Conservation (phyloP, 139 green algal genomes). For the Cymbomonas tetramitiformis region DNA sequence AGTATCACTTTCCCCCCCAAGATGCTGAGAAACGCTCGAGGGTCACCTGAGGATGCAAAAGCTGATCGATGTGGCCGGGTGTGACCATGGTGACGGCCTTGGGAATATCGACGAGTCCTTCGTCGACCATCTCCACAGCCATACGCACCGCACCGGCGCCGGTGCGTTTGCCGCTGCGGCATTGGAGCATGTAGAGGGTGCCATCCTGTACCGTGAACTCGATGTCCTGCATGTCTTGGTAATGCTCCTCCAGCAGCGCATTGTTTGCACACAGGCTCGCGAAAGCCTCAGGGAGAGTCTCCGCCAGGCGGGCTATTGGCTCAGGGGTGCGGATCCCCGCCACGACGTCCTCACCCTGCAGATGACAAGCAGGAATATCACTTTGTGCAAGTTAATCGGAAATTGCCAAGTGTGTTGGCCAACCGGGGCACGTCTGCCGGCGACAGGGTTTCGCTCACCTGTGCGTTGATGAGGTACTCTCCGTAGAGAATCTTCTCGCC, state of each 20-base stretch:
- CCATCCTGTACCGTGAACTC: constrained; percentile 81
- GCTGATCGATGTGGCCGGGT: constrained; percentile 69
- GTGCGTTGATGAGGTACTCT: constrained; percentile 75
- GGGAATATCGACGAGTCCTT: constrained; percentile 33
- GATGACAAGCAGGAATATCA: not conserved
- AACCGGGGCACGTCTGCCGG: not conserved
- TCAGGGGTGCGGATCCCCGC: constrained; percentile 67
- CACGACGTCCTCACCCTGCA: constrained; percentile 72
- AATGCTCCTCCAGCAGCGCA: constrained; percentile 56
- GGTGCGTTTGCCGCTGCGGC: constrained; percentile 69
- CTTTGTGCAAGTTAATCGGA: not conserved
- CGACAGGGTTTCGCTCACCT: constrained; percentile 28
- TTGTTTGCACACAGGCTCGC: constrained; percentile 52
- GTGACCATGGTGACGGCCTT: constrained; percentile 66
- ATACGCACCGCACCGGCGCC: constrained; percentile 57
- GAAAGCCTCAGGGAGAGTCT: constrained; percentile 58
- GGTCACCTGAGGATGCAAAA: constrained; percentile 72
- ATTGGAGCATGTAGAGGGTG: constrained; percentile 76
- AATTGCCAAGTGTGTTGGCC: no score
- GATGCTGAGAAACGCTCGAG: no score
- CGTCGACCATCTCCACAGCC: constrained; percentile 53
- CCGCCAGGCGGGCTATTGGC: constrained; percentile 46
- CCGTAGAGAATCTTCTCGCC: constrained; percentile 60
- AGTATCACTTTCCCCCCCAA: no score
- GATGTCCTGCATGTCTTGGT: constrained; percentile 77